Percentiles rank a stretch among this genome's conserved stretches.
Conservation (phyloP, 2,329 filamentous ascomycete genomes). For the Rachicladosporium sp. region DNA sequence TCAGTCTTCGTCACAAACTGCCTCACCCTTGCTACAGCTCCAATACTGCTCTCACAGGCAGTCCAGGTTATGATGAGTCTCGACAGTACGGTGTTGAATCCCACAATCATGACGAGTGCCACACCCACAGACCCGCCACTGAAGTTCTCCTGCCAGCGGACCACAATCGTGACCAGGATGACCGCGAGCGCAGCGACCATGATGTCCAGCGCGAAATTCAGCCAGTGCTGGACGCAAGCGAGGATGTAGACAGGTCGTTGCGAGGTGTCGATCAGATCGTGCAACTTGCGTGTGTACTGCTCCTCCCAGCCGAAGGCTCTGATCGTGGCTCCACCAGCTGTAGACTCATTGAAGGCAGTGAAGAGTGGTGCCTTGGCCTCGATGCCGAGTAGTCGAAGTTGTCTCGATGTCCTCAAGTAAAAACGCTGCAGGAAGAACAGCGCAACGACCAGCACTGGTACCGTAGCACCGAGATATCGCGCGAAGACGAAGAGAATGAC, state of each 20-base stretch:
- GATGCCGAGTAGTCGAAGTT: conserved; percentile 41
- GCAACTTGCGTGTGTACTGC: too few relatives aligned
- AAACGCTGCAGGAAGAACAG: conserved; percentile 33
- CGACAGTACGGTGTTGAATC: neutral
- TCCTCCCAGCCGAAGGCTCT: conserved; percentile 38
- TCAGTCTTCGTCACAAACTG: too few relatives aligned
- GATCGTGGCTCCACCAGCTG: conserved; percentile 37
- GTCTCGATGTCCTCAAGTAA: conserved; percentile 37
- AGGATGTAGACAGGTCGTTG: conserved; percentile 1
- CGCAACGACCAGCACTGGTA: conserved; percentile 20
- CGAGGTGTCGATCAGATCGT: conserved; percentile 1
- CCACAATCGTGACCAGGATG: neutral
- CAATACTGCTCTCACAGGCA: neutral
- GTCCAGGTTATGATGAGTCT: conserved; percentile 1
- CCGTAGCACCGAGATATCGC: conserved; percentile 26
- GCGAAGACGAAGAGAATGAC: conserved; percentile 3
- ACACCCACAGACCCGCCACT: conserved; percentile 1
- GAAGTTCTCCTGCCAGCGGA: neutral
- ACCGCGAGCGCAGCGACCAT: neutral
- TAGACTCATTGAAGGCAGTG: conserved; percentile 40
- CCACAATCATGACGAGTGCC: neutral
- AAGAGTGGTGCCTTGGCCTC: conserved; percentile 40
- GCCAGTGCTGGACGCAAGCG: conserved; percentile 1
- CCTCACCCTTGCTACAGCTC: neutral
- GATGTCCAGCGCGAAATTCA: conserved; percentile 1